phyloP scores from a whole-genome alignment of 495 filamentous ascomycete species.

The Immersiella caudata region DNA sequence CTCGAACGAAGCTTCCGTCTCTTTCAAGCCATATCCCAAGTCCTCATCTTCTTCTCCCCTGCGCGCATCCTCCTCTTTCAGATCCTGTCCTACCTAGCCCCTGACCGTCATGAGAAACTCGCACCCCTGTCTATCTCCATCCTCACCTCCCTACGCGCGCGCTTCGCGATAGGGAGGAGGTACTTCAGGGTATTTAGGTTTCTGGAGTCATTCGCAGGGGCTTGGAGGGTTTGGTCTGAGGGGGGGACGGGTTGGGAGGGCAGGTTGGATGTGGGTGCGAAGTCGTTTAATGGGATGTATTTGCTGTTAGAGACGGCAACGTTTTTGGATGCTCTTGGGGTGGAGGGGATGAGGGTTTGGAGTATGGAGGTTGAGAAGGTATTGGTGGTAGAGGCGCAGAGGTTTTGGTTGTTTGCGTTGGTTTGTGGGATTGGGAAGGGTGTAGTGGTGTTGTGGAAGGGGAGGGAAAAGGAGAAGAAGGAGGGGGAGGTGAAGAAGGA shows the following conservation, averaged over 20 bases:
- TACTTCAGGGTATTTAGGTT: constrained; percentile 67
- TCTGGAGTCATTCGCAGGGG: constrained; percentile 59
- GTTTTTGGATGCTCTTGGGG: constrained; percentile 49
- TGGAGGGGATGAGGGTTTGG: constrained; percentile 49
- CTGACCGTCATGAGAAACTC: constrained; percentile 17
- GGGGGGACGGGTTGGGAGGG: constrained; percentile 6
- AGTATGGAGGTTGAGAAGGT: constrained; percentile 27
- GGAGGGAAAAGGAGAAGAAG: constrained; percentile 19
- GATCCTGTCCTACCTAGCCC: constrained; percentile 7
- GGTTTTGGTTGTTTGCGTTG: constrained; percentile 67
- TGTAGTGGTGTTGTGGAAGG: constrained; percentile 28
- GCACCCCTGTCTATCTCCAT: constrained; percentile 6
- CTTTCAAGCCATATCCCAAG: constrained; percentile 53
- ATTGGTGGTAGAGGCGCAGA: constrained; percentile 57
- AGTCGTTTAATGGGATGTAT: constrained; percentile 52
- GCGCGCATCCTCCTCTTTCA: constrained; percentile 8
- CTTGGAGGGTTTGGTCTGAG: constrained; percentile 34
- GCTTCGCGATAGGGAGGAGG: constrained; percentile 50
- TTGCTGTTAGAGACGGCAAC: constrained; percentile 50
- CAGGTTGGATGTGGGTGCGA: constrained; percentile 43
- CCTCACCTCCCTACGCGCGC: constrained; percentile 34
- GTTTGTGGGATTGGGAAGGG: constrained; percentile 35
- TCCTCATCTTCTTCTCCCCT: constrained; percentile 22
- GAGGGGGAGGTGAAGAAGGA: constrained; percentile 12
- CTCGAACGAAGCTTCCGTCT: constrained; percentile 66